Evolutionary conservation across 106 monocot genomes (phyloP).

Genomic region (Phalaenopsis aphrodite): DNA sequence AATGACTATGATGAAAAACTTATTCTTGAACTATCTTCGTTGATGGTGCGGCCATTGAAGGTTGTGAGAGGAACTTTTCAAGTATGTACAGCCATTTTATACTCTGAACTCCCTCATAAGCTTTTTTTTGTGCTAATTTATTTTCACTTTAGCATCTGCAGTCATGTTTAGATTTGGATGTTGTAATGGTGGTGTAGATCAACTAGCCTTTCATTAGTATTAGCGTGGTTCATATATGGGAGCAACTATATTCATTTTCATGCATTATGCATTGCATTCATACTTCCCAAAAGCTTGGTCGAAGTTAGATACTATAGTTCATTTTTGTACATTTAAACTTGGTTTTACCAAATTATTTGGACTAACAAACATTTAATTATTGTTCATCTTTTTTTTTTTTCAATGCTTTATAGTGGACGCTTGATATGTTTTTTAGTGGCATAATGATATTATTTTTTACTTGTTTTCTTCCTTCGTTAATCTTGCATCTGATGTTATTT

Average conservation of each 20-base stretch:
- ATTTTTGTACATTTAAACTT: not conserved
- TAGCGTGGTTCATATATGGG: not conserved
- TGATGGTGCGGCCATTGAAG: conserved; percentile 84
- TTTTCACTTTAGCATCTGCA: not conserved
- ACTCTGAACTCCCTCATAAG: not conserved
- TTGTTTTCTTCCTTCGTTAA: not conserved
- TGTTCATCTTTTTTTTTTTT: not conserved
- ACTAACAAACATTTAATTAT: not conserved
- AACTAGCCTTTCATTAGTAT: conserved; percentile 5
- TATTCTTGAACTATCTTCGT: conserved; percentile 70
- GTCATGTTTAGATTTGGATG: not conserved
- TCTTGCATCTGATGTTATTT: not conserved
- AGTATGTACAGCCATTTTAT: conserved; percentile 30
- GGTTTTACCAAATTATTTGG: not conserved
- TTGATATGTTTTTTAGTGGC: not conserved
- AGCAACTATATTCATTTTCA: not conserved
- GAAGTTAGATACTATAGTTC: not conserved
- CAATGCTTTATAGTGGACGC: not conserved
- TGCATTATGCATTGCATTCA: conserved; percentile 1
- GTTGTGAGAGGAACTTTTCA: conserved; percentile 84
- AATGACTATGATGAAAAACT: conserved; percentile 87
- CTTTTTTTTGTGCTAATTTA: not conserved
- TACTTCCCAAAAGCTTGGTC: not conserved
- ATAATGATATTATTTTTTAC: not conserved
- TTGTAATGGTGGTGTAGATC: not conserved